Evolutionary conservation across 164 flowering plant genomes (phyloP), one percentile per base, ranked within the genome.

Genomic region (Akebia trifoliata): DNA sequence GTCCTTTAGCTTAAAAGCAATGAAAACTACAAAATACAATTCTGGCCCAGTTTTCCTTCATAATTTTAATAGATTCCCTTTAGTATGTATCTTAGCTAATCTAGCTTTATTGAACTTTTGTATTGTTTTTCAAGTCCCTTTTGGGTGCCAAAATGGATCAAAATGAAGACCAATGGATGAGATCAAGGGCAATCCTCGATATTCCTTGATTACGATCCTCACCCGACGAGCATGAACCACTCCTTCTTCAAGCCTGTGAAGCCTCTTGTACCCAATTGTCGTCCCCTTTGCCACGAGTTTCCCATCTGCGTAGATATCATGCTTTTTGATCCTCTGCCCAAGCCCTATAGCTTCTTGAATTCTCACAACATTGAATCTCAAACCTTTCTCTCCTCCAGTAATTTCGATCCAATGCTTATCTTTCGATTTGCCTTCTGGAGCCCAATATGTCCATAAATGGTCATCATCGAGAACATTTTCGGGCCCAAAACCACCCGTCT

Each of bases 341-440:
- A 93, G 76, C 55, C 95, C 93, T 9, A 93, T 81, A 1, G 98
- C 88, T 40, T 93, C 98, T 67, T 90, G 97, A 56, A 93, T 81
- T 64, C 93, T 81, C 22, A 93, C 56, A 62, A 93, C 94, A 66
- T 89, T 93, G 65, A 93, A 93, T 56, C 65, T 79, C 56, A 82
- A 30, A 51, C 63, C 72, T 54, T 55, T 69, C 18, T 55, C 61
- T 6, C 3, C 11, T 12, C 72, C 66, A 9, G 12, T 63, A 3
- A 93, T 34, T 24, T 93, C 94, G 29, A 93, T 81, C 98, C 98
- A 90, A 26, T 77, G 84, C 18, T 65, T 65, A 7, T 56, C 44
- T 4, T 57, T 54, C 3, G 62, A 59, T 2, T 58, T 52, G 0
- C 76, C 90, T 8, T 52, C 63, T 1, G 97, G 98, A 0, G 94